These are phyloP conservation scores for Alectoria sarmentosa DNA, from an alignment of 495 filamentous ascomycete species.

Conservation along the genomic window DNA sequence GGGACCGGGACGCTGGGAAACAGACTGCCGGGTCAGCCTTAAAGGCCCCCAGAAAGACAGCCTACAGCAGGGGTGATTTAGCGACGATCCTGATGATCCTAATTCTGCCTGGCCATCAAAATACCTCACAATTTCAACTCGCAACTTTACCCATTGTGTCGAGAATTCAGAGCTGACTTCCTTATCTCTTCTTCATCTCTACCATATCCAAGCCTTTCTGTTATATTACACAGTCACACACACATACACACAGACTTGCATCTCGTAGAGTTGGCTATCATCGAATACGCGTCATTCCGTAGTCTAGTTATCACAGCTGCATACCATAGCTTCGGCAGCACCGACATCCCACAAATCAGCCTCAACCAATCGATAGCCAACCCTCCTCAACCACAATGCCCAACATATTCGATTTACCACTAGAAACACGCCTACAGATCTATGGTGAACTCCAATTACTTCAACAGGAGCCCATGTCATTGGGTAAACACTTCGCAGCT, in stretches of 20 bases:
- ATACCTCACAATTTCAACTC: background rate
- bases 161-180: background rate
- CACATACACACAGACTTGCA: background rate
- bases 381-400: background rate
- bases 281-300: conserved; percentile 5
- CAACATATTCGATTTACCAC: background rate
- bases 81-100: background rate
- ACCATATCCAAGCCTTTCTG: background rate
- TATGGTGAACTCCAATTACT: background rate
- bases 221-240: background rate
- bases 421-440: conserved; percentile 5
- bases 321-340: conserved; percentile 8
- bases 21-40: conserved; percentile 8
- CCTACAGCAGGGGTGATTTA: background rate
- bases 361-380: conserved; percentile 7
- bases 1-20: background rate
- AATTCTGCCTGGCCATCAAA: background rate
- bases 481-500: background rate
- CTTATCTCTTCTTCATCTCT: background rate
- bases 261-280: background rate
- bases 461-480: background rate
- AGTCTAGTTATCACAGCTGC: conserved; percentile 4
- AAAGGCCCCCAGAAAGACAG: background rate
- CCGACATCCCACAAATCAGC: conserved; percentile 8
- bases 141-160: background rate